phyloP scores from a whole-genome alignment of 768 basidiomycete genomes.

The Calvatia gigantea region DNA sequence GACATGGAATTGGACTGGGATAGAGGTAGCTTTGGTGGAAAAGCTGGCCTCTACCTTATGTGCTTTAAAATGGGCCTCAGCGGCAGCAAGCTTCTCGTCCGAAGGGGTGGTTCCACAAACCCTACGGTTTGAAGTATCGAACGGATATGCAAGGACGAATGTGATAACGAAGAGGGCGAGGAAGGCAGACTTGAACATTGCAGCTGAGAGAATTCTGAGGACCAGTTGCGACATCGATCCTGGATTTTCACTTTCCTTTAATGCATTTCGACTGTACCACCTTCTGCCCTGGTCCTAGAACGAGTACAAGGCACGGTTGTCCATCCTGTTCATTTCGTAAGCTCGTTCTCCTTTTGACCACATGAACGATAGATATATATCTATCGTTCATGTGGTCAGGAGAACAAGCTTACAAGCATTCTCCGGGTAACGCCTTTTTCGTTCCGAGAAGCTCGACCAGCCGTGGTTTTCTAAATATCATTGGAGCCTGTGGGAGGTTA shows the following conservation, averaged over 20 bases:
- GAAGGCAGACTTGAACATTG: constrained; percentile 26
- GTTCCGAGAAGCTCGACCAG: background rate
- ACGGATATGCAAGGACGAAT: constrained; percentile 25
- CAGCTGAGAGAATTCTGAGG: background rate
- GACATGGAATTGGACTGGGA: constrained; percentile 29
- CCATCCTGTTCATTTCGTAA: background rate
- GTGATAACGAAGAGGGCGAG: constrained; percentile 26
- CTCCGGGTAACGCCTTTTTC: background rate
- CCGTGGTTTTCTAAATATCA: background rate
- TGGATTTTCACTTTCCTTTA: background rate
- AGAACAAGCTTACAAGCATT: background rate
- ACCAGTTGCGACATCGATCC: background rate
- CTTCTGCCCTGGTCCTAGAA: background rate
- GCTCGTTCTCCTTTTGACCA: background rate
- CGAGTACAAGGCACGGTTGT: background rate
- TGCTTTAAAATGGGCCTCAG: constrained; percentile 38
- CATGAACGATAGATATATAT: background rate
- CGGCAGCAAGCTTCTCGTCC: constrained; percentile 28
- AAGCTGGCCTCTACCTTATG: constrained; percentile 26
- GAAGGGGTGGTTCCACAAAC: constrained; percentile 36
- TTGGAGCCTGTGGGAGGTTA: background rate
- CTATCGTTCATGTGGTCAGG: constrained; percentile 3
- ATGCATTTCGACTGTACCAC: background rate
- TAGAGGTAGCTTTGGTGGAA: constrained; percentile 1
- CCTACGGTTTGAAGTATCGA: constrained; percentile 21